Evolutionary conservation across 1,284 basidiomycete genomes (phyloP).

Genomic region (Leccinum subrobustum): DNA sequence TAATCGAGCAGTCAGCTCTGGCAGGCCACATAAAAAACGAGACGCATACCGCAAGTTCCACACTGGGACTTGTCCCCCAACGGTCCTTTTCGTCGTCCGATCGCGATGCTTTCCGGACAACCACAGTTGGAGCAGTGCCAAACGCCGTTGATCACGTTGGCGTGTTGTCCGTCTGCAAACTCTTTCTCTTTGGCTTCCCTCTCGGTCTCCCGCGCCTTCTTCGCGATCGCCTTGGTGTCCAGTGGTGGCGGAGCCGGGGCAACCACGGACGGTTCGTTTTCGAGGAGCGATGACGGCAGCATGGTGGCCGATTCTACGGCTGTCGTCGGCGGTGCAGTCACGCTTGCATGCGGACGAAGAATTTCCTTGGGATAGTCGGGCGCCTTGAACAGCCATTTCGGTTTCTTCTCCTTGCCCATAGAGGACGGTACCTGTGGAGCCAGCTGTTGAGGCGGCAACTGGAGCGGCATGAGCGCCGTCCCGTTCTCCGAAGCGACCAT

Average conservation of each 20-base stretch:
- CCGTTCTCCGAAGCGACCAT: slow-evolving; percentile 84
- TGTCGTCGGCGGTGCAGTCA: slow-evolving; percentile 62
- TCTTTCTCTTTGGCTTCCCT: slow-evolving; percentile 79
- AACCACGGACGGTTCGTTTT: slow-evolving; percentile 52
- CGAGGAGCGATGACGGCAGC: slow-evolving; percentile 48
- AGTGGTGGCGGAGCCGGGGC: slow-evolving; percentile 36
- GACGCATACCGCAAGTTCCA: slow-evolving; percentile 79
- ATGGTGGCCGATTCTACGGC: slow-evolving; percentile 58
- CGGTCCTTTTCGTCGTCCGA: slow-evolving; percentile 85
- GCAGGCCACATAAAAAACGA: not conserved
- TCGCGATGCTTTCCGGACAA: slow-evolving; percentile 80
- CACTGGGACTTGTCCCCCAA: slow-evolving; percentile 91
- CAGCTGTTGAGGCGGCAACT: slow-evolving; percentile 45
- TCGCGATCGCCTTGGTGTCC: slow-evolving; percentile 50
- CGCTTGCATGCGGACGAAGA: slow-evolving; percentile 55
- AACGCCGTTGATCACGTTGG: slow-evolving; percentile 77
- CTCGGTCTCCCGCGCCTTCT: slow-evolving; percentile 70
- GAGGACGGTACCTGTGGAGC: slow-evolving; percentile 34
- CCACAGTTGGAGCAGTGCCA: slow-evolving; percentile 95
- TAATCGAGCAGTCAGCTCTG: slow-evolving; percentile 29
- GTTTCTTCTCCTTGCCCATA: slow-evolving; percentile 61
- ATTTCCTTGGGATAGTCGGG: slow-evolving; percentile 57
- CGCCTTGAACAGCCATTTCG: slow-evolving; percentile 70
- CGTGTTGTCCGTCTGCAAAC: slow-evolving; percentile 77
- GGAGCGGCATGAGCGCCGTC: slow-evolving; percentile 52